Conservation (phyloP, 1,284 basidiomycete genomes). For the Baeospora myosura region DNA sequence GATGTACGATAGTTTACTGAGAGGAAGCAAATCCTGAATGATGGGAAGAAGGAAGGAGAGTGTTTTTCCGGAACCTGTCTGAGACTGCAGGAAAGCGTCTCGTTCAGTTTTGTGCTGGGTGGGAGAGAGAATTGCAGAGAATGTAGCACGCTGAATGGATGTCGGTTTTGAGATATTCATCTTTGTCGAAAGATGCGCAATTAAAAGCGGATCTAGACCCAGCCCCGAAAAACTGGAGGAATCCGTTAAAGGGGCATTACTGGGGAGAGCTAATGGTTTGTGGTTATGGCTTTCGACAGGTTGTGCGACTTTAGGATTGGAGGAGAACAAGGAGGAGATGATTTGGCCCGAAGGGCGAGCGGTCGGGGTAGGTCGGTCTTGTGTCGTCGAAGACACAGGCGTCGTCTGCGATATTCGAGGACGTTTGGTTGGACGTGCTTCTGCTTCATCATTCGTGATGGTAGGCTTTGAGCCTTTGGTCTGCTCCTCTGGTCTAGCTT, state of each 20-base stretch:
- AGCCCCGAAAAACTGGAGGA: constrained; percentile 70
- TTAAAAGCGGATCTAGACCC: constrained; percentile 77
- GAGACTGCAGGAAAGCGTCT: constrained; percentile 93
- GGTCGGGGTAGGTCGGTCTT: constrained; percentile 13
- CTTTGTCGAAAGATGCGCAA: constrained; percentile 74
- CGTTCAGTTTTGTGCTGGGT: constrained; percentile 37
- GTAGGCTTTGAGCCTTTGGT: constrained; percentile 11
- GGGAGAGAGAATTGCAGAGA: constrained; percentile 62
- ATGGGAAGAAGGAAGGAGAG: constrained; percentile 93
- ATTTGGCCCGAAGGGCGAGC: constrained; percentile 52
- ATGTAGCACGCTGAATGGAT: constrained; percentile 79
- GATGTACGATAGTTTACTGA: constrained; percentile 83
- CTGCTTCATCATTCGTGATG: constrained; percentile 13
- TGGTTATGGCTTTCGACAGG: constrained; percentile 23
- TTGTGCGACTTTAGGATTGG: constrained; percentile 60
- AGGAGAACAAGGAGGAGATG: constrained; percentile 89
- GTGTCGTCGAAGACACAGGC: constrained; percentile 12
- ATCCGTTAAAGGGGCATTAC: constrained; percentile 77
- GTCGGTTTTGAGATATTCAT: constrained; percentile 86
- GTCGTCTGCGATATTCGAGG: constrained; percentile 31
- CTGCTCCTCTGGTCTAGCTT: constrained; percentile 31
- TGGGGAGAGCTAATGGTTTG: constrained; percentile 44
- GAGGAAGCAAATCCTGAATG: constrained; percentile 87
- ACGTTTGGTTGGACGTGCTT: constrained; percentile 40
- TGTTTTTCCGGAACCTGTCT: constrained; percentile 98